A percentile compares a stretch with the other conserved stretches of the same genome.
phyloP scores from a whole-genome alignment of 2,329 filamentous ascomycete species.

The Dactylellina haptotyla region DNA sequence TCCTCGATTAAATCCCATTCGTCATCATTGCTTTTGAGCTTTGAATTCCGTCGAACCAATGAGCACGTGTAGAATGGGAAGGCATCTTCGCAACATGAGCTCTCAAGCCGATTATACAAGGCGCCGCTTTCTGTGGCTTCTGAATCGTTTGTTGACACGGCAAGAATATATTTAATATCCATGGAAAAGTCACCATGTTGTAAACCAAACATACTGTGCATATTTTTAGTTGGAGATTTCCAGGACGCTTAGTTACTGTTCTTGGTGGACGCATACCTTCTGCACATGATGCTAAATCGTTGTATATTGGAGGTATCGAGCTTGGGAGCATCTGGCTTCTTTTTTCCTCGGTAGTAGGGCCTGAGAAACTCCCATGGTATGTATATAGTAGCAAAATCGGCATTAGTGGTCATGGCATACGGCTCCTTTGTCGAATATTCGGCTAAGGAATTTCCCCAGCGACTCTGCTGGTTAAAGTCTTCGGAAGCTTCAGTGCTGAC shows the following conservation, averaged over 20 bases:
- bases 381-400: slow-evolving; percentile 62
- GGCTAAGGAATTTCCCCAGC: background rate
- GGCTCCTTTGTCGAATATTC: background rate
- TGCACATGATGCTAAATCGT: slow-evolving; percentile 79
- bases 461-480: slow-evolving; percentile 31
- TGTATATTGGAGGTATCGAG: slow-evolving; percentile 72
- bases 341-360: slow-evolving; percentile 77
- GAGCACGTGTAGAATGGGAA: slow-evolving; percentile 1
- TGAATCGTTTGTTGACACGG: background rate
- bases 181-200: slow-evolving; percentile 41
- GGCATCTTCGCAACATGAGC: background rate
- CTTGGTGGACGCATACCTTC: slow-evolving; percentile 69
- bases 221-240: background rate
- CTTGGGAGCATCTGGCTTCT: slow-evolving; percentile 69
- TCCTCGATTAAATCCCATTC: slow-evolving; percentile 20
- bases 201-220: slow-evolving; percentile 38
- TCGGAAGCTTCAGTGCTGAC: slow-evolving; percentile 57
- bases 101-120: background rate
- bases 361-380: slow-evolving; percentile 74
- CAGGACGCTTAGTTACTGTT: background rate
- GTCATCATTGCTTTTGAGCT: background rate
- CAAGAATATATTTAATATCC: slow-evolving; percentile 14
- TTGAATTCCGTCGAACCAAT: background rate
- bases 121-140: background rate
- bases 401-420: background rate